Conservation (phyloP, 768 basidiomycete species). For the Termitomyces sp. region DNA sequence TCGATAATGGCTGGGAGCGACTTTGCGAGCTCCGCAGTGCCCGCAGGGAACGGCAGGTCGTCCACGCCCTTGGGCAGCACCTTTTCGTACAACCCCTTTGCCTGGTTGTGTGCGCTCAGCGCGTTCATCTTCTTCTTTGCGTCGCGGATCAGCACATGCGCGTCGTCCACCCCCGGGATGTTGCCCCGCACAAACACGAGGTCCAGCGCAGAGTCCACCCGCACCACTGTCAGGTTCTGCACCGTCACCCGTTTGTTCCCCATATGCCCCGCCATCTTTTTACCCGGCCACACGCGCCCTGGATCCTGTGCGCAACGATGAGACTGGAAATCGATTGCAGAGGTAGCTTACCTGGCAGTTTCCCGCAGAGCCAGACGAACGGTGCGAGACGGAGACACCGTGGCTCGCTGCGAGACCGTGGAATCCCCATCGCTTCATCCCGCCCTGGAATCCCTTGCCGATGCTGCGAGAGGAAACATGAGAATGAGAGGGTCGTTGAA, state of each 20-base stretch:
- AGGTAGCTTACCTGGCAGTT: slow-evolving; percentile 72
- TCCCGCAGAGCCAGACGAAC: slow-evolving; percentile 89
- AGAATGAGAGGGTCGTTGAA: background rate
- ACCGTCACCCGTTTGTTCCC: slow-evolving; percentile 77
- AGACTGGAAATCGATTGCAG: background rate
- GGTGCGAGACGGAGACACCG: slow-evolving; percentile 93
- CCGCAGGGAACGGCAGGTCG: slow-evolving; percentile 89
- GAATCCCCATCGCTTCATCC: slow-evolving; percentile 96
- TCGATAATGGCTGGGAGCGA: slow-evolving; percentile 59
- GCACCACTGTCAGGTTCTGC: slow-evolving; percentile 86
- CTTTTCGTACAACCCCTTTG: slow-evolving; percentile 68
- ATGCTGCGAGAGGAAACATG: slow-evolving; percentile 43
- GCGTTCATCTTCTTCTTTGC: slow-evolving; percentile 82
- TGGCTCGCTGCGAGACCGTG: slow-evolving; percentile 89
- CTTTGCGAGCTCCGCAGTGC: slow-evolving; percentile 71
- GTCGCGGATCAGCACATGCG: slow-evolving; percentile 80
- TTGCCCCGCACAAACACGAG: slow-evolving; percentile 89
- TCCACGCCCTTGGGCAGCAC: slow-evolving; percentile 78
- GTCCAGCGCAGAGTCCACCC: slow-evolving; percentile 81
- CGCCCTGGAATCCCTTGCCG: slow-evolving; percentile 95
- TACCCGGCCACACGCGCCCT: slow-evolving; percentile 93
- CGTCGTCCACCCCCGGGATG: slow-evolving; percentile 86
- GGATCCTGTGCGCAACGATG: slow-evolving; percentile 67
- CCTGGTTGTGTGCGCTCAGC: slow-evolving; percentile 56
- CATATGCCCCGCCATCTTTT: slow-evolving; percentile 97